phyloP scores from a whole-genome alignment of 345 rosid species.

The Cardiospermum halicacabum region DNA sequence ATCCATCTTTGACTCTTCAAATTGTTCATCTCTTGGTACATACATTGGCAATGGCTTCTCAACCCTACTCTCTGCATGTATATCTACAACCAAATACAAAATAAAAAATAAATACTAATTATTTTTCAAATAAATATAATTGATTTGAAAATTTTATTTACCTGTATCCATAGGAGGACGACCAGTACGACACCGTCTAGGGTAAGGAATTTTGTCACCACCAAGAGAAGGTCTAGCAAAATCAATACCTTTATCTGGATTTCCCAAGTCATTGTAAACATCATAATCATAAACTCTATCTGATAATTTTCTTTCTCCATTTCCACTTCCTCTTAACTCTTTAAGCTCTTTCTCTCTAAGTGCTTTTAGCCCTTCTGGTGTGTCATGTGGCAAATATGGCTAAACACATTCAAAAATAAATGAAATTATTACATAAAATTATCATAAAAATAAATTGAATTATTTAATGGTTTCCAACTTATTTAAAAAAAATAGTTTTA shows the following conservation, averaged over 20 bases:
- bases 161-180: slow-evolving; percentile 60
- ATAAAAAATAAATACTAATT: too few species aligned
- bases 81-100: slow-evolving; percentile 33
- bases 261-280: slow-evolving; percentile 89
- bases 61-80: slow-evolving; percentile 68
- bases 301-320: slow-evolving; percentile 69
- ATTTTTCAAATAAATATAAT: too few species aligned
- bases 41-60: slow-evolving; percentile 92
- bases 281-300: slow-evolving; percentile 82
- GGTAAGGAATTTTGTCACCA: slow-evolving; percentile 62
- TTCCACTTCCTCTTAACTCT: slow-evolving; percentile 59
- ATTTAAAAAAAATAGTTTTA: too few species aligned
- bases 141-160: background rate
- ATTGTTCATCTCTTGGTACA: slow-evolving; percentile 93
- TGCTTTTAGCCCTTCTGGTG: slow-evolving; percentile 67
- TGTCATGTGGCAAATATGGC: slow-evolving; percentile 85
- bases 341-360: slow-evolving; percentile 69
- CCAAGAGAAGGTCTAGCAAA: slow-evolving; percentile 70
- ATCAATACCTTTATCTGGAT: slow-evolving; percentile 67
- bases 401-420: slow-evolving; percentile 26
- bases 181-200: slow-evolving; percentile 94
- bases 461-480: too few species aligned
- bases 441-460: background rate
- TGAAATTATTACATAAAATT: slow-evolving; percentile 6
- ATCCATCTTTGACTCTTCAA: slow-evolving; percentile 71